These are phyloP conservation scores for Agaricus subrufescens DNA, from an alignment of 768 basidiomycete species.

Conservation along the genomic window DNA sequence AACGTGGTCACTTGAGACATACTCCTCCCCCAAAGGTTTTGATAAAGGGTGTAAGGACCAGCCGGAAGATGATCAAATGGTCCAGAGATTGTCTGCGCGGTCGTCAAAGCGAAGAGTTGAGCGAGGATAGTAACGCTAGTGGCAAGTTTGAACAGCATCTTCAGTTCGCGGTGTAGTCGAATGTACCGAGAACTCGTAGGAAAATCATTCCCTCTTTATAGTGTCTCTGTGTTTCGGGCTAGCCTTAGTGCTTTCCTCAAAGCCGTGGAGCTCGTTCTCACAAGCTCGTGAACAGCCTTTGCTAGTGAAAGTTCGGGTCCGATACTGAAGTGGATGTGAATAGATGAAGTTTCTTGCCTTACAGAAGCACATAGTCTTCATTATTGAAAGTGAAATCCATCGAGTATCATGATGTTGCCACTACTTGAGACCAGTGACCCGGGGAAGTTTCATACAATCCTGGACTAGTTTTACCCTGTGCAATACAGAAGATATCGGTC, in stretches of 20 bases:
- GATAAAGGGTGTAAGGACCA: conserved; percentile 47
- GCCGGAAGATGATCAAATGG: conserved; percentile 7
- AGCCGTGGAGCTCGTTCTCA: not conserved
- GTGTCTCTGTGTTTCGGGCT: not conserved
- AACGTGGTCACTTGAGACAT: too few relatives aligned
- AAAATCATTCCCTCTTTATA: not conserved
- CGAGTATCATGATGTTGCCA: too few relatives aligned
- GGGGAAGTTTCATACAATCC: too few relatives aligned
- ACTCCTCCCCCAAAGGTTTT: conserved; percentile 39
- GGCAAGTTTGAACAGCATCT: not conserved
- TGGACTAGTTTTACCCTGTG: too few relatives aligned
- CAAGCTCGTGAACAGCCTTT: not conserved
- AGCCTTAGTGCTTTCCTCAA: not conserved
- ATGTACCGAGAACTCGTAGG: too few relatives aligned
- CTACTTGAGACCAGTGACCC: too few relatives aligned
- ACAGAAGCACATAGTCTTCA: not conserved
- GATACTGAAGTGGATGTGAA: not conserved
- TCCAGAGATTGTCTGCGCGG: conserved; percentile 7
- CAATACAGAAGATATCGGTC: too few relatives aligned
- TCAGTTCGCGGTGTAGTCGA: not conserved
- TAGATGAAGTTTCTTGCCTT: not conserved
- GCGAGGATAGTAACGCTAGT: not conserved
- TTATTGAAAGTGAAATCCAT: not conserved
- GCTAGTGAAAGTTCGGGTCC: not conserved
- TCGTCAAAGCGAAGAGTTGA: not conserved